Evolutionary conservation across 441 rosid species (phyloP), one percentile per base, ranked within the genome.

Genomic region (Erodium texanum): DNA sequence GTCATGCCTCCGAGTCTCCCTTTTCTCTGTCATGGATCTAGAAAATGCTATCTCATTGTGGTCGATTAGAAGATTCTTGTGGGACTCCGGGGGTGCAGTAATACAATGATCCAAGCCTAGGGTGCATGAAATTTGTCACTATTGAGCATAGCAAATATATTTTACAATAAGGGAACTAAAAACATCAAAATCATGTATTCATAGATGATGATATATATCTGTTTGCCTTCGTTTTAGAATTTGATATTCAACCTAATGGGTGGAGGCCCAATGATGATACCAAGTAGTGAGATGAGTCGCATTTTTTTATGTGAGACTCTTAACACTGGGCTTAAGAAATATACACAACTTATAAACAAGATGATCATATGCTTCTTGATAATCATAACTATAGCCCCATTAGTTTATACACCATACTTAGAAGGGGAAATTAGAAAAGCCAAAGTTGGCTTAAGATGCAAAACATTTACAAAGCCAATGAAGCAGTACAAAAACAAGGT

Each of bases 11-110:
- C 74, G 70, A 34, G 73, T 66, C 18, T 79, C 75, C 67, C 65
- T 84, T 80, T 79, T 89, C 77, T 86, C 98, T 11, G 86, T 86
- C 85, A 88, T 68, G 50, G 98, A 89, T 80, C 86, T 84, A 64
- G 83, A 81, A 74, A 79, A 78, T 70, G 75, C 71, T 50, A 85
- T 74, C 73, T 81, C 87, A 54, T 75, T 16, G 48, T 75, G 85
- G 75, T 84, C 83, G 24, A 82, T 62, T 18, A 82, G 81, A 58
- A 71, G 65, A 77, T 82, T 81, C 65, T 74, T 72, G 22, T 1
- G 71, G 24, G 78, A 22, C 36, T 65, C 71, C 67, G 34, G 70
- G 54, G 97, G 94, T 64, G 89, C 86, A 72, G 85, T 81, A 63
- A 18, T 73, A 77, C 83, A 72, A 76, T 87, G 90, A 76, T 82